These are phyloP conservation scores for Epicoccum nigrum DNA, from an alignment of 2,329 filamentous ascomycete species.

Conservation along the genomic window DNA sequence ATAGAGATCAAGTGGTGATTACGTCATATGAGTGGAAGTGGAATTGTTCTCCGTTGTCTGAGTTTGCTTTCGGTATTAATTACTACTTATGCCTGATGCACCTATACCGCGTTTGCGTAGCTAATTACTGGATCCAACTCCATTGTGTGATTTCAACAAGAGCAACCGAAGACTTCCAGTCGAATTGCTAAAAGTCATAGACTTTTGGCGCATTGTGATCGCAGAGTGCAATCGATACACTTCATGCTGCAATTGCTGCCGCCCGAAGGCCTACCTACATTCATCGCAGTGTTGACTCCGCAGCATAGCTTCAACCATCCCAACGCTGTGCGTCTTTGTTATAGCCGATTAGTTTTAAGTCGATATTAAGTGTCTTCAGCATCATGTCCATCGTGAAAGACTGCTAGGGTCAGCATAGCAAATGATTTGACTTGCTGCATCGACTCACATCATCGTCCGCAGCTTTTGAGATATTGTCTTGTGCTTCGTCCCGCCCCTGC, in stretches of 20 bases:
- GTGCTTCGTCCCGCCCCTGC: constrained; percentile 51
- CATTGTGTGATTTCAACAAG: too few relatives aligned
- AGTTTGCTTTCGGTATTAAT: too few relatives aligned
- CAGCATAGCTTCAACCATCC: constrained; percentile 54
- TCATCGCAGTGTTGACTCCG: too few relatives aligned
- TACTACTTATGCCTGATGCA: too few relatives aligned
- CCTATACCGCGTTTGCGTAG: too few relatives aligned
- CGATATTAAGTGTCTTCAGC: constrained; percentile 69
- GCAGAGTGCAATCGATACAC: too few relatives aligned
- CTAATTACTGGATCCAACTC: too few relatives aligned
- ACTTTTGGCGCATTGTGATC: too few relatives aligned
- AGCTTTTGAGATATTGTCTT: constrained; percentile 32
- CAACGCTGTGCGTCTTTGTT: constrained; percentile 64
- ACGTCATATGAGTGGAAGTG: constrained; percentile 1
- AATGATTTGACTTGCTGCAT: neutral
- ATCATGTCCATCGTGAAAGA: constrained; percentile 74
- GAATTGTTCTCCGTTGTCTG: constrained; percentile 11
- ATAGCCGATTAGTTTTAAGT: constrained; percentile 67
- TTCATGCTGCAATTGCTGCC: too few relatives aligned
- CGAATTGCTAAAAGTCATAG: too few relatives aligned
- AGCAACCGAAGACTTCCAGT: too few relatives aligned
- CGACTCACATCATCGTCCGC: constrained; percentile 49
- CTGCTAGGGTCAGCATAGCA: constrained; percentile 36
- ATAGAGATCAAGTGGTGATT: neutral
- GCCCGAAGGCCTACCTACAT: too few relatives aligned